A percentile compares a stretch with the other conserved stretches of the same genome.
Conservation (phyloP, 2,329 filamentous ascomycete species). For the Shiraia bambusicola region DNA sequence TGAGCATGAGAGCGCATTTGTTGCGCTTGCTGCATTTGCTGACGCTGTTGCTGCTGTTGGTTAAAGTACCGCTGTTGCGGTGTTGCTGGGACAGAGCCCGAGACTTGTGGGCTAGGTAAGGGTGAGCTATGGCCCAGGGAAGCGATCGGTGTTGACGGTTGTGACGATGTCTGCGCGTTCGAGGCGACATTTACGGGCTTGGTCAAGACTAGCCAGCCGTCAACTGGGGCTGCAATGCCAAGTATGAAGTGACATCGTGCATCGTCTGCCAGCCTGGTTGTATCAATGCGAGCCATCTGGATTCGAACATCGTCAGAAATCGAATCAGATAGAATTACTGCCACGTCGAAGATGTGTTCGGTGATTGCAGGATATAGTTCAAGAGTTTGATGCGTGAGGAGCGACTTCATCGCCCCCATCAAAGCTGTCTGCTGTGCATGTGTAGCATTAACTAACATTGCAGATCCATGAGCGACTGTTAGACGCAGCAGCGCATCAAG, state of each 20-base stretch:
- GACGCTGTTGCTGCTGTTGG: conserved; percentile 24
- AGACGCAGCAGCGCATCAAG: conserved; percentile 45
- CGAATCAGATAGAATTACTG: conserved; percentile 45
- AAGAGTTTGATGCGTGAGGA: conserved; percentile 44
- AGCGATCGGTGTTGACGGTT: conserved; percentile 17
- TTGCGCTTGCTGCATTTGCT: conserved; percentile 29
- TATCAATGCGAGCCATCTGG: conserved; percentile 34
- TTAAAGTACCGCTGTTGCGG: conserved; percentile 31
- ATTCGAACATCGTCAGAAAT: conserved; percentile 44
- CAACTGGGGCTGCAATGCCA: conserved; percentile 34
- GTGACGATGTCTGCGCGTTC: conserved; percentile 19
- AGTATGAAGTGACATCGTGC: conserved; percentile 46
- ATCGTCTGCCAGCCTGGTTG: conserved; percentile 28
- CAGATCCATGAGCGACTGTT: conserved; percentile 40
- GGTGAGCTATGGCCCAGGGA: conserved; percentile 18
- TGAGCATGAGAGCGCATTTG: conserved; percentile 30
- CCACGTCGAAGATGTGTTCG: conserved; percentile 49
- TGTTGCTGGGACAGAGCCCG: conserved; percentile 12
- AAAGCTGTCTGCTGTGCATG: conserved; percentile 36
- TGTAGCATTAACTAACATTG: conserved; percentile 22
- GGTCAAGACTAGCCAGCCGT: conserved; percentile 48
- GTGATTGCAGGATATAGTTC: conserved; percentile 36
- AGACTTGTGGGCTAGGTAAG: conserved; percentile 25
- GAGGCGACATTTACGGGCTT: conserved; percentile 27
- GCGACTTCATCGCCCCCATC: conserved; percentile 38